Evolutionary conservation across 225 moss, liverwort and hornwort species (phyloP).

Genomic region (Straminergon stramineum): DNA sequence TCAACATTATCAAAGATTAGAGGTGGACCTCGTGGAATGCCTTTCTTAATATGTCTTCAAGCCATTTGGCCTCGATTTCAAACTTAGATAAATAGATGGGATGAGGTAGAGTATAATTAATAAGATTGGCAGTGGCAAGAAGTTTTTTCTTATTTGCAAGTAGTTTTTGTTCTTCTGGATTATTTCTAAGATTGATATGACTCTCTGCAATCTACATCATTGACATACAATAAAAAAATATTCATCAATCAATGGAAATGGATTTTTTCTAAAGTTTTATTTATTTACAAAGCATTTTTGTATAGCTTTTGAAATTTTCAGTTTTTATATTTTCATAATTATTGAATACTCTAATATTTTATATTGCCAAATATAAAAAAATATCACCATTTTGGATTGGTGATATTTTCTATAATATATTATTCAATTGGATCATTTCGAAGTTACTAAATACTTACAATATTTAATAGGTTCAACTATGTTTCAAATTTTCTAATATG

Average conservation of each 20-base stretch:
- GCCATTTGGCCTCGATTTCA: conserved; percentile 51
- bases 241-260: neutral
- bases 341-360: neutral
- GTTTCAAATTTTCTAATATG: neutral
- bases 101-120: conserved; percentile 46
- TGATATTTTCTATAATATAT: neutral
- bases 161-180: conserved; percentile 21
- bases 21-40: conserved; percentile 54
- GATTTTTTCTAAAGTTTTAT: neutral
- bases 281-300: no score
- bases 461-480: accelerated
- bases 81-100: conserved; percentile 61
- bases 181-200: conserved; percentile 28
- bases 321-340: no score
- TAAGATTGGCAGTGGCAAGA: conserved; percentile 44
- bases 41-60: conserved; percentile 25
- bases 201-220: conserved; percentile 31
- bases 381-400: neutral
- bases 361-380: neutral
- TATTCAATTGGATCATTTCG: no score
- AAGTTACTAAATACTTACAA: no score
- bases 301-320: no score
- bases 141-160: conserved; percentile 18
- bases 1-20: neutral
- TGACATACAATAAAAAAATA: no score